These are phyloP conservation scores for Colletotrichum lupini DNA, from an alignment of 2,329 filamentous ascomycete species.

Conservation along the genomic window DNA sequence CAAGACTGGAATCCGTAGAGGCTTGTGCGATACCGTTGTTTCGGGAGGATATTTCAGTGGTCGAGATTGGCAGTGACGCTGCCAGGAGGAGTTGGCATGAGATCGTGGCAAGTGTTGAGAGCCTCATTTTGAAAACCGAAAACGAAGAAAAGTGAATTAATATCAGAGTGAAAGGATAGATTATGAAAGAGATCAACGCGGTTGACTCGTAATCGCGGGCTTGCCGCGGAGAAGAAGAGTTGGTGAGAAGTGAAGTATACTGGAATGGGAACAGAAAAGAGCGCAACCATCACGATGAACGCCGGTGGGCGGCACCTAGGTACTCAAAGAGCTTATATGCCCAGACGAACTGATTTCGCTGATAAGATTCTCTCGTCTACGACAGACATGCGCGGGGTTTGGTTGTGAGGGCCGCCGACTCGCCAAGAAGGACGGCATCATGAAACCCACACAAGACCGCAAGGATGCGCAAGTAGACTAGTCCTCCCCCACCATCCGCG, in stretches of 20 bases:
- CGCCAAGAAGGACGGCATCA: slow-evolving; percentile 23
- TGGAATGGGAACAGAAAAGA: background rate
- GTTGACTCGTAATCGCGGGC: slow-evolving; percentile 1
- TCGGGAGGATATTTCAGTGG: background rate
- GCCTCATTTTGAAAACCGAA: slow-evolving; percentile 3
- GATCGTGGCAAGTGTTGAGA: background rate
- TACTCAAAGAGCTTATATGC: slow-evolving; percentile 10
- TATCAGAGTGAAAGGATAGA: background rate
- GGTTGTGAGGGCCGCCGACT: background rate
- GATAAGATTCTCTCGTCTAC: background rate
- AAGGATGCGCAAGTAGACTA: slow-evolving; percentile 2
- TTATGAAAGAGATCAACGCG: background rate
- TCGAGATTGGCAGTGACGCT: slow-evolving; percentile 8
- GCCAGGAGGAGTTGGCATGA: background rate
- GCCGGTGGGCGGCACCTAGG: background rate
- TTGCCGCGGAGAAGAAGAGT: background rate
- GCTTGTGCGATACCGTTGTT: background rate
- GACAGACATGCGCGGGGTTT: background rate
- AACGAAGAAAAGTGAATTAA: background rate
- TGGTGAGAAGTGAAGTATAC: background rate
- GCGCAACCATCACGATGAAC: background rate
- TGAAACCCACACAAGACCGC: slow-evolving; percentile 32
- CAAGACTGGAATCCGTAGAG: background rate
- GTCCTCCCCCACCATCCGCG: slow-evolving; percentile 6
- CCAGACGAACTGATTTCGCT: background rate